These are phyloP conservation scores for Pulveroboletus sp. DNA, from an alignment of 768 basidiomycete genomes.

Conservation along the genomic window DNA sequence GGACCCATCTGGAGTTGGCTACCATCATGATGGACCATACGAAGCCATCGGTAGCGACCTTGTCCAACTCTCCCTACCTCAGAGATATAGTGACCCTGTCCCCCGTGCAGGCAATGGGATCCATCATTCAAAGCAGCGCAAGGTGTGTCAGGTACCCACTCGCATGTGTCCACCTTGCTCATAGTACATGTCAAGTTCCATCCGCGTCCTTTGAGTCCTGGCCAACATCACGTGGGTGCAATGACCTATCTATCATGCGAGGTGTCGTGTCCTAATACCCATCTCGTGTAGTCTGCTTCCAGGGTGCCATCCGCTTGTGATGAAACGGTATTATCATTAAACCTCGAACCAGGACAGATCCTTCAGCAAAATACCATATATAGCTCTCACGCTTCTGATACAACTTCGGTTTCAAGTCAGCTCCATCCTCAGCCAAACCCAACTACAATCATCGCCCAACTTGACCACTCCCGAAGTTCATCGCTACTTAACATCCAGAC, in stretches of 20 bases:
- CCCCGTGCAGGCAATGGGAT: background rate
- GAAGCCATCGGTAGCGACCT: constrained; percentile 46
- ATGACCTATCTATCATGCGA: background rate
- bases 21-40: constrained; percentile 75
- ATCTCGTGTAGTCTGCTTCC: constrained; percentile 8
- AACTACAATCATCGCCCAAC: background rate
- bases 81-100: background rate
- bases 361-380: constrained; percentile 36
- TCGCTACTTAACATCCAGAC: constrained; percentile 8
- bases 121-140: constrained; percentile 3
- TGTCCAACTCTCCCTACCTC: constrained; percentile 8
- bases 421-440: constrained; percentile 2
- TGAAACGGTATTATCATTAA: constrained; percentile 40
- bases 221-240: constrained; percentile 18
- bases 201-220: constrained; percentile 4
- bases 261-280: constrained; percentile 8
- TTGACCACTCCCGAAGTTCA: constrained; percentile 10
- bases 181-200: constrained; percentile 13
- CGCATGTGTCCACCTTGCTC: constrained; percentile 1
- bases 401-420: constrained; percentile 1
- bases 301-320: background rate
- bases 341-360: constrained; percentile 53
- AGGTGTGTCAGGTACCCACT: constrained; percentile 21
- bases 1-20: constrained; percentile 56
- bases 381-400: background rate